Evolutionary conservation across 192 early-diverging fungal species (phyloP).

Genomic region (Backusella sp.): DNA sequence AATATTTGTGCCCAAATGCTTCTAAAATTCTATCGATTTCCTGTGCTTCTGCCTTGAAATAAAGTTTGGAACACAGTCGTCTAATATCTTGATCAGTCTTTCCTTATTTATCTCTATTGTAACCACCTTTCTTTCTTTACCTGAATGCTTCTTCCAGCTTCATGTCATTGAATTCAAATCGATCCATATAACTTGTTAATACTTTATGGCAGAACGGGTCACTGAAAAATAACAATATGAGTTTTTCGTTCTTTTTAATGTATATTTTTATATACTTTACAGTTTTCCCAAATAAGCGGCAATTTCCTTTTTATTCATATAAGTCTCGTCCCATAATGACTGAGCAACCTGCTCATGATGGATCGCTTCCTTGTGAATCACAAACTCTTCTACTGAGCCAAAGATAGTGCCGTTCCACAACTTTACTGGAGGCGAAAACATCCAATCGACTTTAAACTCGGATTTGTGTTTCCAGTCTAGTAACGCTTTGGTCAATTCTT

Average conservation of each 20-base stretch:
- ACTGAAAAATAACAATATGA: background rate
- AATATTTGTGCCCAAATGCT: conserved; percentile 77
- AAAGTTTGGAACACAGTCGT: conserved; percentile 69
- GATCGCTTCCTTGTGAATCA: background rate
- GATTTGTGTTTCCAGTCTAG: conserved; percentile 18
- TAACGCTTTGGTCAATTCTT: conserved; percentile 4
- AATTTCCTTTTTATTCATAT: background rate
- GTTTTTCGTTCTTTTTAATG: background rate
- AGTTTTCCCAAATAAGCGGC: conserved; percentile 23
- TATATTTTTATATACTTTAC: background rate
- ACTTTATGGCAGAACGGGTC: conserved; percentile 22
- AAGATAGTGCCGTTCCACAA: conserved; percentile 15
- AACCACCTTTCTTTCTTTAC: background rate
- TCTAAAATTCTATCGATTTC: conserved; percentile 87
- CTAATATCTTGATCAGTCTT: conserved; percentile 23
- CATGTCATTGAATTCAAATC: conserved; percentile 25
- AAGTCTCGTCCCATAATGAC: conserved; percentile 15
- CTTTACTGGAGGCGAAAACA: conserved; percentile 4
- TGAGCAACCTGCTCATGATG: conserved; percentile 3
- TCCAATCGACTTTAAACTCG: conserved; percentile 17
- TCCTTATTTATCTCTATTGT: background rate
- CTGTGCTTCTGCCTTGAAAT: conserved; percentile 91
- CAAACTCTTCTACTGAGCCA: conserved; percentile 9
- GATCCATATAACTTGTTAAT: conserved; percentile 20
- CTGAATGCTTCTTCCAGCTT: conserved; percentile 30